Percentiles rank a stretch among this genome's conserved stretches.
phyloP scores from a whole-genome alignment of 2,329 filamentous ascomycete genomes.

The Blastomyces silverae region DNA sequence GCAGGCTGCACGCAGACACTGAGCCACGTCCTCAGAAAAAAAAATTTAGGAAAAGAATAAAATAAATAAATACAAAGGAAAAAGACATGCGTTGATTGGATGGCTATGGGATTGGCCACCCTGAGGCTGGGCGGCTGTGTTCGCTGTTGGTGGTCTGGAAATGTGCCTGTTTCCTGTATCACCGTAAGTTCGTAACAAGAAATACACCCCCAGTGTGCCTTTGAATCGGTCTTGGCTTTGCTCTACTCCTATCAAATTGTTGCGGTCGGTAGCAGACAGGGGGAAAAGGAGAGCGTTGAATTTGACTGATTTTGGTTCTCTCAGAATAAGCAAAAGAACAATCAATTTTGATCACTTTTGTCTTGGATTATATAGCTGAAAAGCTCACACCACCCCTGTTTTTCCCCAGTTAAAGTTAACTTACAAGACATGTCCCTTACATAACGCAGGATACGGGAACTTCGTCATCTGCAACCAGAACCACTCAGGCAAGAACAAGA shows the following conservation, averaged over 20 bases:
- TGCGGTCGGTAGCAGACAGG: neutral
- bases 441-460: neutral
- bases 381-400: neutral
- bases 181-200: neutral
- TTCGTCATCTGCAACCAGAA: constrained; percentile 2
- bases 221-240: constrained; percentile 7
- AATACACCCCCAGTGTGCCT: neutral
- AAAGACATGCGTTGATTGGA: too few species aligned
- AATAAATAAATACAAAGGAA: too few species aligned
- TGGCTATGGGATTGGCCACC: too few species aligned
- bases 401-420: neutral
- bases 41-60: too few species aligned
- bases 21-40: too few species aligned
- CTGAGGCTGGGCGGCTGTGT: too few species aligned
- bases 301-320: neutral
- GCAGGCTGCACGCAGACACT: too few species aligned
- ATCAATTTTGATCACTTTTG: too few species aligned
- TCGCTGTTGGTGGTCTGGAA: too few species aligned
- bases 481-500: neutral
- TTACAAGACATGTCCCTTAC: neutral
- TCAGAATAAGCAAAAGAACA: neutral
- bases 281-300: neutral
- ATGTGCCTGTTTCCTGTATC: neutral
- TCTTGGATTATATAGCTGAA: too few species aligned
- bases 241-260: neutral